Evolutionary conservation across 805 yeast genomes (phyloP).

Genomic region (Candida boidinii): DNA sequence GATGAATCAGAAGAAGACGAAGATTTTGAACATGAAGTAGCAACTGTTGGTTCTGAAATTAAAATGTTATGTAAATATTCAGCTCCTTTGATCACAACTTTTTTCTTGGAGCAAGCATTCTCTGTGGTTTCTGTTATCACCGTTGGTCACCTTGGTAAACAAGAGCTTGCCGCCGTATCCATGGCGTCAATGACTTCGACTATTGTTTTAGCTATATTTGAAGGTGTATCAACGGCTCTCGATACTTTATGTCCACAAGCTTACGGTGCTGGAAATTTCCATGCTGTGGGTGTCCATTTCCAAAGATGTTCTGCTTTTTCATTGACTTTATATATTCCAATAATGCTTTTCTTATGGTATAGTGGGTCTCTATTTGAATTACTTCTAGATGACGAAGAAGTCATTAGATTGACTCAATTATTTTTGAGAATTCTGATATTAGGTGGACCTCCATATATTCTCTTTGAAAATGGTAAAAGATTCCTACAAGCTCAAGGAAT

Average conservation of each 20-base stretch:
- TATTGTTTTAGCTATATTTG: conserved; percentile 63
- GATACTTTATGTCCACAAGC: conserved; percentile 80
- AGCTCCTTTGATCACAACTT: conserved; percentile 55
- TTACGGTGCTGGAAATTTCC: conserved; percentile 57
- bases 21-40: conserved; percentile 22
- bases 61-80: conserved; percentile 32
- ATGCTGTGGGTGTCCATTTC: conserved; percentile 58
- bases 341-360: conserved; percentile 54
- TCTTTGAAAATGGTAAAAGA: conserved; percentile 65
- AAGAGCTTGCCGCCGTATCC: conserved; percentile 69
- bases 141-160: conserved; percentile 68
- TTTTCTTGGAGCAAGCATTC: conserved; percentile 48
- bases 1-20: conserved; percentile 15
- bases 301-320: conserved; percentile 62
- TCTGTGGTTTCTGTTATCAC: conserved; percentile 70
- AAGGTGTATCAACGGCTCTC: conserved; percentile 67
- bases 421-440: conserved; percentile 48
- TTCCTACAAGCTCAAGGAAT: conserved; percentile 72
- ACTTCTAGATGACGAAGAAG: conserved; percentile 35
- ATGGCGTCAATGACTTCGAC: conserved; percentile 75
- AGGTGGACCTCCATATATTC: conserved; percentile 69
- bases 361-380: conserved; percentile 38
- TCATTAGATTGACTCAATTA: conserved; percentile 43
- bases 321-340: conserved; percentile 48
- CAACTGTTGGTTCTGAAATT: conserved; percentile 21